Conservation (phyloP, 306 rosid species). For the Lupinus albus region DNA sequence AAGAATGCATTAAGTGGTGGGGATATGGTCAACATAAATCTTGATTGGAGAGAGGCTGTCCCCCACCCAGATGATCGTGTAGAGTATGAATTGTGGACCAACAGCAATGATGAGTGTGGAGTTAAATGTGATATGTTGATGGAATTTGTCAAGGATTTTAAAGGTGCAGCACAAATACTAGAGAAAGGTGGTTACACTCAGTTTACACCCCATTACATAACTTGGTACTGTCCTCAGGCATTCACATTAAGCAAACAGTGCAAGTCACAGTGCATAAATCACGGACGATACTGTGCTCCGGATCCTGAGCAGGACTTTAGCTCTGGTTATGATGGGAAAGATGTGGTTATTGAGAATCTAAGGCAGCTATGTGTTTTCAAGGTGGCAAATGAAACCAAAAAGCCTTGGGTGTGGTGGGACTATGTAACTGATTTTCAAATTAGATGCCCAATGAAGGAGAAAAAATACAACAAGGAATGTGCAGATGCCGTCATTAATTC, state of each 20-base stretch:
- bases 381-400: constrained; percentile 81
- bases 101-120: constrained; percentile 99
- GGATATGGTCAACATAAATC: constrained; percentile 90
- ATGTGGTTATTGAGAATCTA: constrained; percentile 90
- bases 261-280: constrained; percentile 99
- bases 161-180: constrained; percentile 98
- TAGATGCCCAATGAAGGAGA: constrained; percentile 98
- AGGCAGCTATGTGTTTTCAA: constrained; percentile 92
- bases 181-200: constrained; percentile 95
- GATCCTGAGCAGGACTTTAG: constrained; percentile 99
- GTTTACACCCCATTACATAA: constrained; percentile 95
- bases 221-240: constrained; percentile 98
- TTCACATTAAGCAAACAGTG: constrained; percentile 95
- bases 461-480: constrained; percentile 86
- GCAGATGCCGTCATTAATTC: constrained; percentile 82
- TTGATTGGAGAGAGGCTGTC: constrained; percentile 99
- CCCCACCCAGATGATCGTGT: constrained; percentile 99
- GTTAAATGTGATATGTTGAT: constrained; percentile 95
- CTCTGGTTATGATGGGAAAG: constrained; percentile 90
- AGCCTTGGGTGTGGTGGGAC: constrained; percentile 99
- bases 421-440: constrained; percentile 97
- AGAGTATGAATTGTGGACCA: constrained; percentile 96
- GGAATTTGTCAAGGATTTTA: constrained; percentile 91
- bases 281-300: constrained; percentile 98
- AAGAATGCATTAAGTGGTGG: constrained; percentile 71